phyloP scores from a whole-genome alignment of 164 flowering plant genomes.

The Magnolia officinalis region DNA sequence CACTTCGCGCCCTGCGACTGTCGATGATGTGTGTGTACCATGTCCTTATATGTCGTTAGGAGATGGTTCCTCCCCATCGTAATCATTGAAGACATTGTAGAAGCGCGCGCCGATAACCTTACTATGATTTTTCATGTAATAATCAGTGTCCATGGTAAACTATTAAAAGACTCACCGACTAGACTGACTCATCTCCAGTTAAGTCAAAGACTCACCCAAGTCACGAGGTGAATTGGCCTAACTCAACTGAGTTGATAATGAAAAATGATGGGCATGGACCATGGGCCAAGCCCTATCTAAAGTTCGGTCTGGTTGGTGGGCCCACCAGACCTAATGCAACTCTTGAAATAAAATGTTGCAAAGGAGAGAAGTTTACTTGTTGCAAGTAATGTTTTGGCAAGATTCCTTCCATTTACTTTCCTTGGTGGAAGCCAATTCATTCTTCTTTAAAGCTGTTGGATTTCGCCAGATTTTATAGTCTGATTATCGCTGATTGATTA shows the following conservation, averaged over 20 bases:
- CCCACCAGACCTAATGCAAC: too few species aligned
- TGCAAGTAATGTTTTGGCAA: constrained; percentile 46
- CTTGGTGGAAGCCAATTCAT: too few species aligned
- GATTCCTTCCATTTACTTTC: constrained; percentile 69
- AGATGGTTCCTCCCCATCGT: not conserved
- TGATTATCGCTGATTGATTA: too few species aligned
- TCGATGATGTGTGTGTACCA: constrained; percentile 87
- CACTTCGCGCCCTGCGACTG: constrained; percentile 49
- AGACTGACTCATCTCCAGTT: not conserved
- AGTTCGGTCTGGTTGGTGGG: too few species aligned
- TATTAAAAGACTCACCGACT: not conserved
- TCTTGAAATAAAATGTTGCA: not conserved
- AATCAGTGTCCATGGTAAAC: not conserved
- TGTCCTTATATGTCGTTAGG: constrained; percentile 50
- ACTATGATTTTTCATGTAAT: constrained; percentile 13
- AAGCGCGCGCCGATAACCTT: constrained; percentile 47
- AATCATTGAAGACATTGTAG: not conserved
- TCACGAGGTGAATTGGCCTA: not conserved
- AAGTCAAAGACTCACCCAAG: too few species aligned
- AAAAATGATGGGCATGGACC: too few species aligned
- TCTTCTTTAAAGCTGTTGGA: too few species aligned
- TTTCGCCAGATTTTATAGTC: too few species aligned
- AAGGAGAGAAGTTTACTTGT: constrained; percentile 40
- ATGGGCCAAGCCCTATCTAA: too few species aligned
- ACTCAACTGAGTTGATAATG: too few species aligned